A percentile compares a stretch with the other conserved stretches of the same genome.
Conservation (phyloP, 2,329 filamentous ascomycete genomes). For the Alternaria consortialis region DNA sequence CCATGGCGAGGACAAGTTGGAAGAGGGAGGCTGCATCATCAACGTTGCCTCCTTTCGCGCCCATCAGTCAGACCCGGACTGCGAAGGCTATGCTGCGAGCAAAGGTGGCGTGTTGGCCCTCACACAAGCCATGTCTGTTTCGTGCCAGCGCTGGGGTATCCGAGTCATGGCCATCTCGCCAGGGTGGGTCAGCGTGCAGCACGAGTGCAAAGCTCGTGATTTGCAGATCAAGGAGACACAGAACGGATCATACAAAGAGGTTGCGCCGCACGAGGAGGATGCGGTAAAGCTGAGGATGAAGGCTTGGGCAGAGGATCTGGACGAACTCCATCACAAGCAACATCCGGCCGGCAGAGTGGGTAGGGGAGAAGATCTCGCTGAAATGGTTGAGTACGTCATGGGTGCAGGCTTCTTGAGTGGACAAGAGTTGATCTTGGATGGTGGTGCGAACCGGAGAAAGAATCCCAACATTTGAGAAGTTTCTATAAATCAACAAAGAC, state of each 20-base stretch:
- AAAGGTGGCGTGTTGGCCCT: slow-evolving; percentile 62
- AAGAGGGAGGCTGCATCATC: slow-evolving; percentile 47
- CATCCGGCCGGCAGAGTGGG: slow-evolving; percentile 61
- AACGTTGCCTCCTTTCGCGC: slow-evolving; percentile 62
- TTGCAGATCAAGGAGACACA: slow-evolving; percentile 43
- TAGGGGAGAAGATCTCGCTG: slow-evolving; percentile 58
- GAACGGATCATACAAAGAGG: slow-evolving; percentile 26
- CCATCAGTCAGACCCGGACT: slow-evolving; percentile 58
- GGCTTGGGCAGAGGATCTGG: slow-evolving; percentile 58
- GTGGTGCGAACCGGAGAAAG: slow-evolving; percentile 35
- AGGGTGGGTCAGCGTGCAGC: slow-evolving; percentile 61
- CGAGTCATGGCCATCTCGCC: slow-evolving; percentile 60
- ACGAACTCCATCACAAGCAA: slow-evolving; percentile 57
- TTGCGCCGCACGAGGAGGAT: slow-evolving; percentile 28
- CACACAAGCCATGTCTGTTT: slow-evolving; percentile 59
- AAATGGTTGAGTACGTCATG: slow-evolving; percentile 54
- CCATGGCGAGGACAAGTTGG: slow-evolving; percentile 32
- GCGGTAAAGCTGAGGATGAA: slow-evolving; percentile 23
- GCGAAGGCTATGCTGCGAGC: slow-evolving; percentile 60
- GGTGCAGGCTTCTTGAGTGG: slow-evolving; percentile 54
- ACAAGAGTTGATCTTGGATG: slow-evolving; percentile 33
- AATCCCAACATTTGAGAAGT: slow-evolving; percentile 29
- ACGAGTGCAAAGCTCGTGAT: slow-evolving; percentile 54
- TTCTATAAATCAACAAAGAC: background rate
- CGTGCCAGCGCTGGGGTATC: slow-evolving; percentile 54